These are phyloP conservation scores for Arthrinium puccinioides DNA, from an alignment of 2,329 filamentous ascomycete species.

Conservation along the genomic window DNA sequence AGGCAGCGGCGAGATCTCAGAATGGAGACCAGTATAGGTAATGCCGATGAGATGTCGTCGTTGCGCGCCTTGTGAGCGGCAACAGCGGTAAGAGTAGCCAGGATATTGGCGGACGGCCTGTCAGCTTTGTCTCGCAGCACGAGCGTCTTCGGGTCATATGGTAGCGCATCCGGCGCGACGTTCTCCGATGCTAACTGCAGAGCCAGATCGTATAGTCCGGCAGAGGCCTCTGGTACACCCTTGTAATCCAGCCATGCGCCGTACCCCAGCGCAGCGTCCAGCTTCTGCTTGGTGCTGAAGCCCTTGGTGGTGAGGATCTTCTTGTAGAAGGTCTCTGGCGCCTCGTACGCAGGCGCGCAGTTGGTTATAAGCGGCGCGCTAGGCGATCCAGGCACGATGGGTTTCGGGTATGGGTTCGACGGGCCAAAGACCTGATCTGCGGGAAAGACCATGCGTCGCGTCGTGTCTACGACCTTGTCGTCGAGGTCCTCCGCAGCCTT, in stretches of 20 bases:
- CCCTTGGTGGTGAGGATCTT: constrained; percentile 75
- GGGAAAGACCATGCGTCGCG: constrained; percentile 59
- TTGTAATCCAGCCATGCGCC: constrained; percentile 83
- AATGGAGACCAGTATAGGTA: constrained; percentile 80
- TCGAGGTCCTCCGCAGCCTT: constrained; percentile 75
- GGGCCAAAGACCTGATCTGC: constrained; percentile 70
- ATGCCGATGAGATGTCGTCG: constrained; percentile 58
- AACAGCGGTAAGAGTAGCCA: constrained; percentile 68
- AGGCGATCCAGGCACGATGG: constrained; percentile 57
- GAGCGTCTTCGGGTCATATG: constrained; percentile 56
- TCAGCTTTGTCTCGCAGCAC: constrained; percentile 54
- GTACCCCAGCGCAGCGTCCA: constrained; percentile 77
- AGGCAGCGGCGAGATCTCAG: constrained; percentile 68
- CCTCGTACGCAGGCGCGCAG: constrained; percentile 60
- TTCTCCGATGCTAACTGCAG: constrained; percentile 62
- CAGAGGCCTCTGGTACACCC: constrained; percentile 54
- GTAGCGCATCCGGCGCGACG: constrained; percentile 23
- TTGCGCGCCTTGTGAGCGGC: constrained; percentile 70
- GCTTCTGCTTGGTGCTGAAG: constrained; percentile 68
- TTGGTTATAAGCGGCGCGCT: constrained; percentile 67
- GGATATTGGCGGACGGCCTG: constrained; percentile 63
- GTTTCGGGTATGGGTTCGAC: constrained; percentile 73
- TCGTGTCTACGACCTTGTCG: constrained; percentile 66
- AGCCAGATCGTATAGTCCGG: constrained; percentile 68
- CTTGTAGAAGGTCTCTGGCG: constrained; percentile 72